Percentiles rank a stretch among this genome's conserved stretches.
phyloP scores from a whole-genome alignment of 805 yeast genomes.

The Sungouiella thailandica region DNA sequence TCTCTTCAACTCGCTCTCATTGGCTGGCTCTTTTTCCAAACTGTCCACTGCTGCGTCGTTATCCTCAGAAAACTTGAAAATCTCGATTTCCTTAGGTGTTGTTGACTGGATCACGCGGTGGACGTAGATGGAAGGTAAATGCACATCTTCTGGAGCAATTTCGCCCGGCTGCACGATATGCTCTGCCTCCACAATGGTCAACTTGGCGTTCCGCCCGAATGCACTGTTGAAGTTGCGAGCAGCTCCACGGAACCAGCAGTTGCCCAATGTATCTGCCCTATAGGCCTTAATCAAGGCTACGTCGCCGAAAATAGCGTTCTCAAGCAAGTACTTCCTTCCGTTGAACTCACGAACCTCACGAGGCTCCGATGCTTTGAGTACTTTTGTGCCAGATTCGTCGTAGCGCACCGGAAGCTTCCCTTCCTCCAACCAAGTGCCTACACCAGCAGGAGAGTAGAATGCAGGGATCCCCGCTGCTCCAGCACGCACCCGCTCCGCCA shows the following conservation, averaged over 20 bases:
- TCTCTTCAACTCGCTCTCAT: conserved; percentile 19
- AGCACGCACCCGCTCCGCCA: conserved; percentile 45
- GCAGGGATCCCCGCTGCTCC: conserved; percentile 49
- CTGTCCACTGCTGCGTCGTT: conserved; percentile 3
- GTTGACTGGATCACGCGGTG: conserved; percentile 35
- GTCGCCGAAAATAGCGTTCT: conserved; percentile 42
- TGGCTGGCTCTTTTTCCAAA: conserved; percentile 4
- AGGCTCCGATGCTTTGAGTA: conserved; percentile 31
- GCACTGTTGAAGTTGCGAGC: conserved; percentile 43
- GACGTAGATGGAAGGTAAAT: conserved; percentile 44
- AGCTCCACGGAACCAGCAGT: conserved; percentile 43
- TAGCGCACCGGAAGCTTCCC: conserved; percentile 44
- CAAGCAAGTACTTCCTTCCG: conserved; percentile 40
- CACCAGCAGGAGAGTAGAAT: conserved; percentile 46
- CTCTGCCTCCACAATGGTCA: conserved; percentile 49
- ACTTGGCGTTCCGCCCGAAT: conserved; percentile 41
- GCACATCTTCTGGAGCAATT: conserved; percentile 40
- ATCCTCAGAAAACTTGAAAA: conserved; percentile 20
- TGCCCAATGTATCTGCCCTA: conserved; percentile 46
- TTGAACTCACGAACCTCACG: conserved; percentile 40
- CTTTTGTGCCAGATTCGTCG: conserved; percentile 28
- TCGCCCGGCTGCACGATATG: conserved; percentile 44
- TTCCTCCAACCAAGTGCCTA: conserved; percentile 46
- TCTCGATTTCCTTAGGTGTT: conserved; percentile 41
- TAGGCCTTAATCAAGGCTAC: conserved; percentile 41